phyloP scores from a whole-genome alignment of 2,329 filamentous ascomycete genomes.

The Xylariaceae sp. region DNA sequence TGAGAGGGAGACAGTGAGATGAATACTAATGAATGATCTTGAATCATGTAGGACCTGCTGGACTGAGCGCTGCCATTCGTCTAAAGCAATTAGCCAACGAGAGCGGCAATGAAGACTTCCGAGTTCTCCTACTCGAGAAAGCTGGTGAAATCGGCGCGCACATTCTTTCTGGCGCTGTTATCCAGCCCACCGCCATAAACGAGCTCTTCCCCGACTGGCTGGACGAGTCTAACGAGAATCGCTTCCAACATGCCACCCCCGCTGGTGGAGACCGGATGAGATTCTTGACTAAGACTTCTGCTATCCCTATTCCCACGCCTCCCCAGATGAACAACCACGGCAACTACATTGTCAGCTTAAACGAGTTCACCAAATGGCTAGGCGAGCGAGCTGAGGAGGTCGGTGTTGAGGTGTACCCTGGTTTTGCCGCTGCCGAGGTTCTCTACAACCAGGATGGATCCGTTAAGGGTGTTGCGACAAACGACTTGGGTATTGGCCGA shows the following conservation, averaged over 20 bases:
- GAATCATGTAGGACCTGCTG: conserved; percentile 65
- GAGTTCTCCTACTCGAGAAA: conserved; percentile 89
- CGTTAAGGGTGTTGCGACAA: conserved; percentile 91
- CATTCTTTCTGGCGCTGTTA: conserved; percentile 91
- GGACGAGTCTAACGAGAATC: conserved; percentile 76
- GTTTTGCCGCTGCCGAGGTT: conserved; percentile 90
- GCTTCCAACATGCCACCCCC: conserved; percentile 82
- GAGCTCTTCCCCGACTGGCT: conserved; percentile 95
- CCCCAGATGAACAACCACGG: conserved; percentile 98
- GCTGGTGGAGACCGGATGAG: conserved; percentile 84
- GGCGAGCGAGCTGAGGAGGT: conserved; percentile 94
- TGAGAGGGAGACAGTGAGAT: not conserved
- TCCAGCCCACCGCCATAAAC: conserved; percentile 81
- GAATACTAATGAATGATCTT: conserved; percentile 2
- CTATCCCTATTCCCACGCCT: conserved; percentile 78
- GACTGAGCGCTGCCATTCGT: conserved; percentile 85
- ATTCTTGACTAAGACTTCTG: conserved; percentile 76
- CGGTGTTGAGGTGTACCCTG: conserved; percentile 92
- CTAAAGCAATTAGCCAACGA: conserved; percentile 94
- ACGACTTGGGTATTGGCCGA: conserved; percentile 80
- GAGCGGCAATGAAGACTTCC: conserved; percentile 91
- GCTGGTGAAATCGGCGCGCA: conserved; percentile 92
- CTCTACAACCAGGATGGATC: conserved; percentile 81
- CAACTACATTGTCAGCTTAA: conserved; percentile 95
- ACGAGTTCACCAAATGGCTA: conserved; percentile 93